Conservation (phyloP, 352 stramenopile species). For the Phytophthora fragariaefolia region DNA sequence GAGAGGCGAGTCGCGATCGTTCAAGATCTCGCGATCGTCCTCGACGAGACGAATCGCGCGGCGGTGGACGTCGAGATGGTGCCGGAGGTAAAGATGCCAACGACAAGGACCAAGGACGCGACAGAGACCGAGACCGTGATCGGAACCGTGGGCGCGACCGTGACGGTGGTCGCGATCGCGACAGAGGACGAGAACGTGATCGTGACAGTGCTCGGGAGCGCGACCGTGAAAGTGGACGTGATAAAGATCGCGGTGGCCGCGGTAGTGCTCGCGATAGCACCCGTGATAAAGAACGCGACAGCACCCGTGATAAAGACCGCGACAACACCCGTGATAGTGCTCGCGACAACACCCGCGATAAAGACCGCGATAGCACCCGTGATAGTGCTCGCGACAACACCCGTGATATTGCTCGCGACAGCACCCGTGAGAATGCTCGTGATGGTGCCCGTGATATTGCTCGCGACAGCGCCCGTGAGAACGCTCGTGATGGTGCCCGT, state of each 20-base stretch:
- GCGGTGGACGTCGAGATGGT: slow-evolving; percentile 7
- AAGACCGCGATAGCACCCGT: slow-evolving; percentile 13
- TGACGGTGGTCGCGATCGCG: not conserved
- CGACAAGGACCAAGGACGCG: slow-evolving; percentile 13
- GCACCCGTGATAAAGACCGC: no score
- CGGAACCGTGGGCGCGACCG: not conserved
- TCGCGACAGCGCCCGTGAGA: no score
- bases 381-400: no score
- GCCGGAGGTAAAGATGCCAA: slow-evolving; percentile 10
- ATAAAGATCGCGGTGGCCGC: not conserved
- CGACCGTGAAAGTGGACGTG: slow-evolving; percentile 9
- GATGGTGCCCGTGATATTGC: no score
- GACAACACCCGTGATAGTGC: no score
- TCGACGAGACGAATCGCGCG: slow-evolving; percentile 11
- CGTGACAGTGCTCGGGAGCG: slow-evolving; percentile 6
- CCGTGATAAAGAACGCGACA: no score
- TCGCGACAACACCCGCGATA: no score
- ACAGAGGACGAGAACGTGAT: not conserved
- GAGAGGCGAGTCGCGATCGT: slow-evolving; percentile 62
- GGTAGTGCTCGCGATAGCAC: no score
- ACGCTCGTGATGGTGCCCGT: slow-evolving; percentile 16
- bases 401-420: no score
- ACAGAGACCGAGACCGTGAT: not conserved
- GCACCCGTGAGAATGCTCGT: no score
- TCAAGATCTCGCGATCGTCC: slow-evolving; percentile 40